These are phyloP conservation scores for Prunus yedoensis DNA, from an alignment of 331 rosid genomes.

Conservation along the genomic window DNA sequence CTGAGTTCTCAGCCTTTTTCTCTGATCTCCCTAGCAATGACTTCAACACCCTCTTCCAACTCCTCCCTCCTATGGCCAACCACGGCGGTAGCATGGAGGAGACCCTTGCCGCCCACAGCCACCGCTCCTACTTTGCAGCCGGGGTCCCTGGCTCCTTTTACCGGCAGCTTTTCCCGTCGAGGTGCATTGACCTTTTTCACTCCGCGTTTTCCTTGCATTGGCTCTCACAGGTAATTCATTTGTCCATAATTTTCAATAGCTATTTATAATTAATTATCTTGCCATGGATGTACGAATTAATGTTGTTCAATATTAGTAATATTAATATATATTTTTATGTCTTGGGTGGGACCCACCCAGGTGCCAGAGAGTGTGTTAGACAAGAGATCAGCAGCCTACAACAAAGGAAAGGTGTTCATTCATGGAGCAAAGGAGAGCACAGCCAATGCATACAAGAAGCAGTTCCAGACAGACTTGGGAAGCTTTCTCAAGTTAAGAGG, in stretches of 20 bases:
- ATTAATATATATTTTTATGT: not conserved
- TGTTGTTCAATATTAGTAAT: not conserved
- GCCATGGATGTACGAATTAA: no score
- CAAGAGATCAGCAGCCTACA: slow-evolving; percentile 62
- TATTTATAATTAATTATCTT: no score
- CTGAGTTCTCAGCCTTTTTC: no score
- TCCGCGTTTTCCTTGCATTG: slow-evolving; percentile 96
- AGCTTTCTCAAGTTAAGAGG: no score
- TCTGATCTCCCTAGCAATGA: no score
- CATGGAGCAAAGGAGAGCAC: slow-evolving; percentile 75
- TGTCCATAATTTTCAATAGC: no score
- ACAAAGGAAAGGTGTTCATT: slow-evolving; percentile 85
- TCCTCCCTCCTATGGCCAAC: slow-evolving; percentile 64
- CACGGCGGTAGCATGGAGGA: slow-evolving; percentile 87
- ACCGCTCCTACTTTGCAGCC: slow-evolving; percentile 86
- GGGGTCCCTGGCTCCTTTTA: slow-evolving; percentile 95
- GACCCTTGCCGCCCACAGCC: slow-evolving; percentile 73
- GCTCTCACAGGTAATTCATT: slow-evolving; percentile 75
- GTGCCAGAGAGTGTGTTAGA: slow-evolving; percentile 82
- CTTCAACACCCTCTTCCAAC: no score
- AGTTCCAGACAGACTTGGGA: no score
- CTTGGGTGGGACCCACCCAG: slow-evolving; percentile 27
- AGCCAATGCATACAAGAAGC: slow-evolving; percentile 4
- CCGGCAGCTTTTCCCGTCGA: slow-evolving; percentile 76
- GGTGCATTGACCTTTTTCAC: slow-evolving; percentile 79